phyloP scores from a whole-genome alignment of 1,284 basidiomycete species.

The Leccinum subrobustum region DNA sequence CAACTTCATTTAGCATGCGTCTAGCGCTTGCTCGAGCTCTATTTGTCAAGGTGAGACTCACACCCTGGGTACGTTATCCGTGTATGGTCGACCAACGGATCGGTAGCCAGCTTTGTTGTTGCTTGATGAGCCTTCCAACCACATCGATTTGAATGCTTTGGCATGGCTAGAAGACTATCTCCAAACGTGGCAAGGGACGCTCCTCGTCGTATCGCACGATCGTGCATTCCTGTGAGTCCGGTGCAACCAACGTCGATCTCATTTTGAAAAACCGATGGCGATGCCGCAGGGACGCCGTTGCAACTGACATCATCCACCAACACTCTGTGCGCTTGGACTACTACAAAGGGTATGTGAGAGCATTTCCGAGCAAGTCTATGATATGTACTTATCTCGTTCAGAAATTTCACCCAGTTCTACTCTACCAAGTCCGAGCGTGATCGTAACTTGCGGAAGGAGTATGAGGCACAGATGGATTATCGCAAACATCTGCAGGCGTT shows the following conservation, averaged over 20 bases:
- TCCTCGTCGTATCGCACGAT: slow-evolving; percentile 98
- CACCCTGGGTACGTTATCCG: neutral
- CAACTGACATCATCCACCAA: slow-evolving; percentile 96
- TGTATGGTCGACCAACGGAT: slow-evolving; percentile 8
- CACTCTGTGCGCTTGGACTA: slow-evolving; percentile 95
- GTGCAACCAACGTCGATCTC: neutral
- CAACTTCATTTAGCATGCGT: slow-evolving; percentile 60
- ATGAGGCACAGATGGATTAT: slow-evolving; percentile 94
- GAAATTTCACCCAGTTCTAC: slow-evolving; percentile 99
- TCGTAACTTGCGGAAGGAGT: slow-evolving; percentile 89
- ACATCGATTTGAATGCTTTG: slow-evolving; percentile 85
- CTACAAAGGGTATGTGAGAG: slow-evolving; percentile 70
- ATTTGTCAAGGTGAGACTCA: slow-evolving; percentile 80
- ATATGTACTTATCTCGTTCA: slow-evolving; percentile 33
- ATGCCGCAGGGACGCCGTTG: slow-evolving; percentile 76
- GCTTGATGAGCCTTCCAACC: slow-evolving; percentile 98
- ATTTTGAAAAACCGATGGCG: neutral
- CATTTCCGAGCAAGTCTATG: neutral
- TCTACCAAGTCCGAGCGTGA: slow-evolving; percentile 96
- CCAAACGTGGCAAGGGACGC: slow-evolving; percentile 92
- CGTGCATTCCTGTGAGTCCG: slow-evolving; percentile 84
- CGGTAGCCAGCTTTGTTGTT: slow-evolving; percentile 73
- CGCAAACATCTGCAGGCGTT: slow-evolving; percentile 95
- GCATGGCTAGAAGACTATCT: slow-evolving; percentile 95
- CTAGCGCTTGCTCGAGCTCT: slow-evolving; percentile 83